phyloP scores from a whole-genome alignment of 2,329 filamentous ascomycete species.

The Taxawa tesnikishii region DNA sequence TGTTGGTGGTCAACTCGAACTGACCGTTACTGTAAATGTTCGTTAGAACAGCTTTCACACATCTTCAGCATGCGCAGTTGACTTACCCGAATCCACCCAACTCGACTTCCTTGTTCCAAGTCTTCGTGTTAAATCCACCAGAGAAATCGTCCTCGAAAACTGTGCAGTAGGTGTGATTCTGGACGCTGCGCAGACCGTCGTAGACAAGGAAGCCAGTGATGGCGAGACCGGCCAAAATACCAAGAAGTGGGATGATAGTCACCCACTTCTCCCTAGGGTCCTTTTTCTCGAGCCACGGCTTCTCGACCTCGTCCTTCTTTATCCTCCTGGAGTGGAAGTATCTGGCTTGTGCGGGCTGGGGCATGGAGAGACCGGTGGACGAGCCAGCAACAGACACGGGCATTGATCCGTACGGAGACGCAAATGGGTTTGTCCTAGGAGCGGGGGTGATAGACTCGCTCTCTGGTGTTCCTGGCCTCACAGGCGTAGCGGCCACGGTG shows the following conservation, averaged over 20 bases:
- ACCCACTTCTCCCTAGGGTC: constrained; percentile 79
- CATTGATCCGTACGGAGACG: constrained; percentile 29
- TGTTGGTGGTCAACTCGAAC: constrained; percentile 64
- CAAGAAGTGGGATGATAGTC: constrained; percentile 64
- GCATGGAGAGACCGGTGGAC: constrained; percentile 23
- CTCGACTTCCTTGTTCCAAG: constrained; percentile 67
- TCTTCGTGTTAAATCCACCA: constrained; percentile 41
- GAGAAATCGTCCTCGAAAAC: constrained; percentile 57
- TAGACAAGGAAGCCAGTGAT: constrained; percentile 62
- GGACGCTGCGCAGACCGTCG: constrained; percentile 59
- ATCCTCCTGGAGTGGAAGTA: constrained; percentile 68
- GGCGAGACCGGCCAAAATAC: constrained; percentile 54
- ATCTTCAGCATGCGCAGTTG: constrained; percentile 9
- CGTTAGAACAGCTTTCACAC: constrained; percentile 6
- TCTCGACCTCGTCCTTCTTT: constrained; percentile 59
- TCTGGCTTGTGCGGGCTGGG: constrained; percentile 17
- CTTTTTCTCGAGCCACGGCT: constrained; percentile 62
- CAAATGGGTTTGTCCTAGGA: constrained; percentile 18
- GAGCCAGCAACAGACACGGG: constrained; percentile 30
- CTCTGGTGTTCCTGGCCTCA: constrained; percentile 26
- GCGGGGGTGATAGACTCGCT: constrained; percentile 19
- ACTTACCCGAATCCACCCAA: constrained; percentile 65
- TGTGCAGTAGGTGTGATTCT: constrained; percentile 61
- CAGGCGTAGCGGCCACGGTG: constrained; percentile 22
- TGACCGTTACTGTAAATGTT: constrained; percentile 52